A percentile compares a stretch with the other conserved stretches of the same genome.
These are phyloP conservation scores for Pleomassaria siparia DNA, from an alignment of 2,329 filamentous ascomycete species.

Conservation along the genomic window DNA sequence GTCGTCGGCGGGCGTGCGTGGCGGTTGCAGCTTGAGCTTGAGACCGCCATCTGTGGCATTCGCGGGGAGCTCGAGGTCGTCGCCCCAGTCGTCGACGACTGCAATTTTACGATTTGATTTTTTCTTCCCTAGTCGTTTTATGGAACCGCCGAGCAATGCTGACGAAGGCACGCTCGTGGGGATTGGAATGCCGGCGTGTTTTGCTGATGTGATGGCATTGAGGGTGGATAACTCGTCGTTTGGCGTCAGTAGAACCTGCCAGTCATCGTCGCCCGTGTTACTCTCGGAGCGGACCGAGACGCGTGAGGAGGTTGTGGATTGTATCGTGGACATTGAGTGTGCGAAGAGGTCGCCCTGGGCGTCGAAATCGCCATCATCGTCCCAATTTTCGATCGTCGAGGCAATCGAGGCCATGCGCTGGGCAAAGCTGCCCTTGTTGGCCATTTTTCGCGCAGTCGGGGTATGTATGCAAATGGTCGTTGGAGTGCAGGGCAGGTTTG, in stretches of 20 bases:
- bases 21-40: conserved; percentile 48
- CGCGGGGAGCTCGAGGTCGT: conserved; percentile 51
- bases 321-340: conserved; percentile 69
- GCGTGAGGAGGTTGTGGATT: conserved; percentile 79
- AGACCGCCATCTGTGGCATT: conserved; percentile 39
- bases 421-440: conserved; percentile 40
- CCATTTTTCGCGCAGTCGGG: conserved; percentile 26
- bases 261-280: conserved; percentile 77
- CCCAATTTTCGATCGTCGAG: conserved; percentile 69
- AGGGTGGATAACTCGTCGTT: conserved; percentile 82
- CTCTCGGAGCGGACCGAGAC: conserved; percentile 83
- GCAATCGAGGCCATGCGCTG: conserved; percentile 55
- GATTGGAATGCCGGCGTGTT: conserved; percentile 87
- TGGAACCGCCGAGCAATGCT: conserved; percentile 87
- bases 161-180: conserved; percentile 84
- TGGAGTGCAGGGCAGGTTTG: conserved; percentile 15
- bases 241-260: conserved; percentile 79
- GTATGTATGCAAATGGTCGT: conserved; percentile 15
- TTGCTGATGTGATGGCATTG: conserved; percentile 84
- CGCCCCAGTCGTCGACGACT: conserved; percentile 54
- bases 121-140: conserved; percentile 76
- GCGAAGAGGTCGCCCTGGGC: conserved; percentile 69
- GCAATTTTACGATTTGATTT: conserved; percentile 47
- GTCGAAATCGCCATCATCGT: conserved; percentile 55
- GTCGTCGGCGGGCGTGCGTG: conserved; percentile 47